phyloP scores from a whole-genome alignment of 2,329 filamentous ascomycete genomes.

The Pezicula radicicola region DNA sequence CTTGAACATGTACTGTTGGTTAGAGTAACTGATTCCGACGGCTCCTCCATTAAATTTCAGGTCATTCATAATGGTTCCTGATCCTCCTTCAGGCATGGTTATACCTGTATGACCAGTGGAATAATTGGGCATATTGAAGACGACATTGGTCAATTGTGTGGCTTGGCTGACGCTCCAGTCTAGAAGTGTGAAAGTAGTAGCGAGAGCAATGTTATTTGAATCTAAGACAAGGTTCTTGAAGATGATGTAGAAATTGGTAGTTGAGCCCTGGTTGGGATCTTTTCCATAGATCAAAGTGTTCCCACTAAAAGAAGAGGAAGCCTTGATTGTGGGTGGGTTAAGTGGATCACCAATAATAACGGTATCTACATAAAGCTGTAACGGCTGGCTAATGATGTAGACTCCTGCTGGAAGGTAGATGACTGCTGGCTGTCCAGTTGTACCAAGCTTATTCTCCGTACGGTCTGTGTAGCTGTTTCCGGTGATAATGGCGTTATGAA shows the following conservation, averaged over 20 bases:
- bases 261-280: constrained; percentile 20
- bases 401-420: constrained; percentile 25
- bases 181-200: constrained; percentile 15
- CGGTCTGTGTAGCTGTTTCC: too few species aligned
- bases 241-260: constrained; percentile 28
- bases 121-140: constrained; percentile 29
- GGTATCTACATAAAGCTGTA: constrained; percentile 19
- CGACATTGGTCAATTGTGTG: constrained; percentile 28
- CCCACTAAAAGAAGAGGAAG: constrained; percentile 21
- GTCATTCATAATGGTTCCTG: constrained; percentile 41
- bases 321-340: constrained; percentile 27
- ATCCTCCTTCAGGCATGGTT: neutral
- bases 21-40: constrained; percentile 57
- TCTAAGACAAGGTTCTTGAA: constrained; percentile 31
- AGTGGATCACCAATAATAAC: constrained; percentile 24
- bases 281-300: constrained; percentile 25
- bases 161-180: constrained; percentile 32
- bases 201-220: constrained; percentile 21
- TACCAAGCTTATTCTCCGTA: too few species aligned
- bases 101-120: constrained; percentile 25
- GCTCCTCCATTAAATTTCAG: constrained; percentile 56
- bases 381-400: constrained; percentile 18
- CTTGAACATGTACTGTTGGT: constrained; percentile 51
- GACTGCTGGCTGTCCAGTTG: neutral
- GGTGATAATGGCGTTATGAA: too few species aligned